These are phyloP conservation scores for Verticillium alfalfae DNA, from an alignment of 2,329 filamentous ascomycete genomes.

Conservation along the genomic window DNA sequence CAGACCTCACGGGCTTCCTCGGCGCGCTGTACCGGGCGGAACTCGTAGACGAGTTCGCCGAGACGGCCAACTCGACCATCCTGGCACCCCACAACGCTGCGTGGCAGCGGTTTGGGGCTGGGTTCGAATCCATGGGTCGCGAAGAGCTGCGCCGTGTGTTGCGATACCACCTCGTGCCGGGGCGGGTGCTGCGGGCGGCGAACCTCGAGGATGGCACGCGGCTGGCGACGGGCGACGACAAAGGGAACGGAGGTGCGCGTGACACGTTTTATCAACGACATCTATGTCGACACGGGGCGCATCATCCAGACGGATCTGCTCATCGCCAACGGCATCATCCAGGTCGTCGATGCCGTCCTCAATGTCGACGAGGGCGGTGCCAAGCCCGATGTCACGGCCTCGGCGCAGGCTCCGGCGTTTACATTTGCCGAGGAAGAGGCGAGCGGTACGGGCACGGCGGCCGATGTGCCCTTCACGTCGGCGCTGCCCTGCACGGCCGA, in stretches of 20 bases:
- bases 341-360: constrained; percentile 49
- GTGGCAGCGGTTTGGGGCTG: constrained; percentile 6
- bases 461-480: constrained; percentile 32
- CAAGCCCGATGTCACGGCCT: constrained; percentile 25
- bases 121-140: constrained; percentile 1
- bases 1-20: constrained; percentile 9
- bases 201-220: constrained; percentile 1
- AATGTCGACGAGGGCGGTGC: constrained; percentile 19
- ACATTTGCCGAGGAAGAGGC: constrained; percentile 1
- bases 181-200: constrained; percentile 3
- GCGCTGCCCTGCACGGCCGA: constrained; percentile 33
- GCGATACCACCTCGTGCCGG: constrained; percentile 9
- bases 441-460: constrained; percentile 15
- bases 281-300: constrained; percentile 46
- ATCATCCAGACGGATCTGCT: constrained; percentile 46
- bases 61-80: constrained; percentile 7
- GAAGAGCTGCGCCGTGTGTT: constrained; percentile 8
- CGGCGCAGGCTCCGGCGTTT: constrained; percentile 23
- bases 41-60: constrained; percentile 9
- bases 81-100: constrained; percentile 10
- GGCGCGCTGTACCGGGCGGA: constrained; percentile 10
- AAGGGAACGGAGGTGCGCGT: constrained; percentile 1
- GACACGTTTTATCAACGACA: constrained; percentile 27
- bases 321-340: constrained; percentile 53
- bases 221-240: constrained; percentile 2